phyloP scores from a whole-genome alignment of 768 basidiomycete genomes.

The Mycena epipterygia region DNA sequence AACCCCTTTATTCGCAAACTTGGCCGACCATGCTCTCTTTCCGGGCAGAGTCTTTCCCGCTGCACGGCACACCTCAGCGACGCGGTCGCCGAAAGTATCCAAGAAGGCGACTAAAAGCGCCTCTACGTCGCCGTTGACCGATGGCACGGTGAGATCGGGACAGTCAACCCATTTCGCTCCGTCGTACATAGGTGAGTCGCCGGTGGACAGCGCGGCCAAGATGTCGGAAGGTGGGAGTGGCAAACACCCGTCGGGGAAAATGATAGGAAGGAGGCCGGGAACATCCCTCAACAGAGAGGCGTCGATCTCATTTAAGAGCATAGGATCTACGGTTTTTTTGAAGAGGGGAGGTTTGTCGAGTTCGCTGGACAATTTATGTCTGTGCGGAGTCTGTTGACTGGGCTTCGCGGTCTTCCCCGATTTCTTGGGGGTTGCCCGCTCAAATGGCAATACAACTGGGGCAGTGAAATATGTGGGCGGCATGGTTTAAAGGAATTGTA shows the following conservation, averaged over 20 bases:
- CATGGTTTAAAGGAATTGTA: not conserved
- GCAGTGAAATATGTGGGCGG: not conserved
- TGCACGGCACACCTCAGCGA: not conserved
- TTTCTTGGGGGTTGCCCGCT: not conserved
- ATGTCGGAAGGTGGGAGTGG: conserved; percentile 1
- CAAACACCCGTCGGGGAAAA: conserved; percentile 18
- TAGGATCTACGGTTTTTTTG: not conserved
- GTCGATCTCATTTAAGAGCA: not conserved
- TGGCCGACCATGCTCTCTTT: not conserved
- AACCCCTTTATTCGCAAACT: not conserved
- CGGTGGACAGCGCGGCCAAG: not conserved
- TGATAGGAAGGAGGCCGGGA: not conserved
- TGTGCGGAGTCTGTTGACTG: not conserved
- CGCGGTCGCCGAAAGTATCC: not conserved
- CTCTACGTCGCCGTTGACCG: not conserved
- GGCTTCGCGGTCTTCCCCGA: not conserved
- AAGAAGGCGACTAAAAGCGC: not conserved
- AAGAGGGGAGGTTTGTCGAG: not conserved
- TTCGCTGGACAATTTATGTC: not conserved
- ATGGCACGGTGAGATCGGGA: conserved; percentile 4
- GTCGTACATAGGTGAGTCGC: not conserved
- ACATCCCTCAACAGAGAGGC: not conserved
- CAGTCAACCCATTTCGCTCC: not conserved
- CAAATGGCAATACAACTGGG: not conserved
- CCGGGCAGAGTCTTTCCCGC: not conserved